Conservation (phyloP, 2,329 filamentous ascomycete species). For the Monosporascus sp. region DNA sequence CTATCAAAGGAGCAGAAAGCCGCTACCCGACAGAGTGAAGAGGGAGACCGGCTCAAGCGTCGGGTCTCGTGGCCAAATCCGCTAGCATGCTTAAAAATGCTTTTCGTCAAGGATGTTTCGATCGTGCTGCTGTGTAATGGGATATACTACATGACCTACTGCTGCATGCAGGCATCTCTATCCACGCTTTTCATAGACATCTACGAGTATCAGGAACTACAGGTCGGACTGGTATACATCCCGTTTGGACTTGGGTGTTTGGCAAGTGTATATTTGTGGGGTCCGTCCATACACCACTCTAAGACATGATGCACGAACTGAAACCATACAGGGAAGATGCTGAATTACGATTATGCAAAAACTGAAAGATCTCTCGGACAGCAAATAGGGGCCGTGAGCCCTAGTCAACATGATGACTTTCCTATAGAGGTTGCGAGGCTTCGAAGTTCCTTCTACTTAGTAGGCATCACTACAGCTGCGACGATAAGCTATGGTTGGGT, state of each 20-base stretch:
- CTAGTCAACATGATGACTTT: no score
- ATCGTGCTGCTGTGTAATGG: constrained; percentile 14
- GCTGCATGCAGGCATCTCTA: constrained; percentile 15
- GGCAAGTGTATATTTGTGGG: constrained; percentile 11
- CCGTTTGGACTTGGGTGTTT: constrained; percentile 13
- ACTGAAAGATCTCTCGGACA: background rate
- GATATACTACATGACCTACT: constrained; percentile 17
- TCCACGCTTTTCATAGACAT: constrained; percentile 15
- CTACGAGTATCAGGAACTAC: constrained; percentile 13
- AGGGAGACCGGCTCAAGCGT: background rate
- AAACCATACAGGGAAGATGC: constrained; percentile 2
- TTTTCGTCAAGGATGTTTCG: constrained; percentile 5
- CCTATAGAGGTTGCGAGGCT: constrained; percentile 11
- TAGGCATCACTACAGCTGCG: background rate
- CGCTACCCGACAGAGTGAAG: background rate
- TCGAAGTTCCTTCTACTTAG: constrained; percentile 4
- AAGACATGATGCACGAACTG: background rate
- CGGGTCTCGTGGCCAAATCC: constrained; percentile 7
- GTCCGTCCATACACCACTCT: background rate
- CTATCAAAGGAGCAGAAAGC: background rate
- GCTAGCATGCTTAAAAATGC: constrained; percentile 7
- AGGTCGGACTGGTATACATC: constrained; percentile 15
- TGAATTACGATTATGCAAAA: constrained; percentile 8
- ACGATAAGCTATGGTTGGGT: constrained; percentile 11
- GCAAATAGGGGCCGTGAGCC: no score